Base-by-base conservation (phyloP, 768 basidiomycete genomes). In the Cyclocybe cylindracea region DNA sequence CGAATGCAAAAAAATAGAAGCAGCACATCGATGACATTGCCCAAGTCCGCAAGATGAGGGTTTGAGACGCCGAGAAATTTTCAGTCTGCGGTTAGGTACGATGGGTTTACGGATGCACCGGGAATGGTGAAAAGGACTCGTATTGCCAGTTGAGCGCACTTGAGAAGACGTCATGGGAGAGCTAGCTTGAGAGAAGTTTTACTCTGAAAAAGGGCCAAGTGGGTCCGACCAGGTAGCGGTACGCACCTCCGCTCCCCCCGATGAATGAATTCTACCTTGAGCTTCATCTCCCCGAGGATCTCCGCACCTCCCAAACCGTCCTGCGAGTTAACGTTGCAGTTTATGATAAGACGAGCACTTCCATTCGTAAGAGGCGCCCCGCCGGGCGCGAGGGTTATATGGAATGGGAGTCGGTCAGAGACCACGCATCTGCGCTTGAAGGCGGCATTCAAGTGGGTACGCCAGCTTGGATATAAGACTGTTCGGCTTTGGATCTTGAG, bases 311-410 rank as follows among this genome's bases (percentile, higher is more conserved):
- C 84, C 2, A 79, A 81, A 8, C 78, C 79, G 39, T 80, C 76
- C 39, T 73, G 72, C 19, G 76, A 70, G 53, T 71, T 73, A 56
- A 16, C 16, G 16, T 16, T 16, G 16, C 75, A 73, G 1, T 90
- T 91, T n/a, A 94, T 79, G 56, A 74, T 82, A 7, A 93, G 71
- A 18, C 81, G 79, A 5, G 90, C 90, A 55, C 91, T 93, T 5
- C 93, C 93, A 54, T 94, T 93, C 14, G 92, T 87, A 4, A 91
- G 78, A 5, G 91, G 89, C 11, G 85, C 83, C 1, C 88, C 79
- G 16, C 87, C 89, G 0, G 89, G 90, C 68, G 90, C 86, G 31
- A 95, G 80, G 6, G 82, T 16, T 16, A 73, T 14, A 94, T 77
- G 0, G 79, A 69, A 29, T 93, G 78, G 60, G 80, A 94, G 55